Percentiles rank a stretch among this genome's conserved stretches.
Evolutionary conservation across 2,329 filamentous ascomycete species (phyloP).

Genomic region (Stagonosporopsis cucurbitacearum): DNA sequence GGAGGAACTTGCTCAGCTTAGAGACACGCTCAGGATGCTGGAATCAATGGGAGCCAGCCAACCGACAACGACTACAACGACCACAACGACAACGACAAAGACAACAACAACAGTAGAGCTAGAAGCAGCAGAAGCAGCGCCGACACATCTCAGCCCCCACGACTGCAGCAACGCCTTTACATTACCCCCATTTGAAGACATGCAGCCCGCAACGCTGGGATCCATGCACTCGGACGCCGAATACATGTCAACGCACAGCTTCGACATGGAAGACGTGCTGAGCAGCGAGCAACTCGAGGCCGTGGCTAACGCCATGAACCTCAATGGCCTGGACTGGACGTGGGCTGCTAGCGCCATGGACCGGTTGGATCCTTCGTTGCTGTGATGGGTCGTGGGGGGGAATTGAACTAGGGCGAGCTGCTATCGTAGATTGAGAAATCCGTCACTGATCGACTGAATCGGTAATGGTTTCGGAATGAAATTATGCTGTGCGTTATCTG

Average conservation of each 20-base stretch:
- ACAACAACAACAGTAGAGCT: too few species aligned
- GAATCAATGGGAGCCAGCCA: not conserved
- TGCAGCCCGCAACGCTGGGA: not conserved
- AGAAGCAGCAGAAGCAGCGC: too few species aligned
- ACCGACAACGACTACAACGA: too few species aligned
- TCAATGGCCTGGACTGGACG: not conserved
- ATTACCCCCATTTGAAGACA: not conserved
- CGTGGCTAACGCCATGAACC: not conserved
- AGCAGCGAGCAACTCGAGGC: constrained; percentile 3
- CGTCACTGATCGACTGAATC: too few species aligned
- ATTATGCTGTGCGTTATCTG: too few species aligned
- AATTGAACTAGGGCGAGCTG: too few species aligned
- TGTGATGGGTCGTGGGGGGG: not conserved
- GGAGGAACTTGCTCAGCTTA: not conserved
- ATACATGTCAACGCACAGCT: not conserved
- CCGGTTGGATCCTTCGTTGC: not conserved
- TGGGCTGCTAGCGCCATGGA: constrained; percentile 1
- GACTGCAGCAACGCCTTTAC: not conserved
- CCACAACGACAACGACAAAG: too few species aligned
- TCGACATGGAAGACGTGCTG: constrained; percentile 2
- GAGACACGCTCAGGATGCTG: not conserved
- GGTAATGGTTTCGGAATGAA: too few species aligned
- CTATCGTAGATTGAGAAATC: too few species aligned
- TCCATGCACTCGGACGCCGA: not conserved
- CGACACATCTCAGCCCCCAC: not conserved